These are phyloP conservation scores for Erigeron canadensis DNA, from an alignment of 129 eudicot species.

Conservation along the genomic window DNA sequence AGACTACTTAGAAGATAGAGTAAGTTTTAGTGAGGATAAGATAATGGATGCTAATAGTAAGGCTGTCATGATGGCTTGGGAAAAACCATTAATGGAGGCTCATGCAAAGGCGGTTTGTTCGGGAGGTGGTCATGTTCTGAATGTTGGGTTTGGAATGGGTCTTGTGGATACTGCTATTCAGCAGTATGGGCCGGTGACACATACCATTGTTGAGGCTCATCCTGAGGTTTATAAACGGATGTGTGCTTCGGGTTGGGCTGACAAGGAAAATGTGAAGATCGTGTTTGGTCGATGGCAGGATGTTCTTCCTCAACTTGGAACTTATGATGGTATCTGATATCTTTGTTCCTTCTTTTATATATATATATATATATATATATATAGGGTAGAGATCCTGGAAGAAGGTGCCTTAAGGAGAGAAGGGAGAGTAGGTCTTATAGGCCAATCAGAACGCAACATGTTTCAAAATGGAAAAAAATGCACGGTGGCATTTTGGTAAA, in stretches of 20 bases:
- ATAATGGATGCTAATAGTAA: slow-evolving; percentile 89
- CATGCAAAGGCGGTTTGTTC: slow-evolving; percentile 94
- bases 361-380: too few species aligned
- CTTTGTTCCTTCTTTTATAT: not conserved
- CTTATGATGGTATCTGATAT: slow-evolving; percentile 65
- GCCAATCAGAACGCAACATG: too few species aligned
- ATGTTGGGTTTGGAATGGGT: slow-evolving; percentile 98
- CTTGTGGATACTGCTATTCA: slow-evolving; percentile 93
- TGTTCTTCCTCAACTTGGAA: slow-evolving; percentile 72
- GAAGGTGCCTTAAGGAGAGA: too few species aligned
- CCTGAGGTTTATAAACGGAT: slow-evolving; percentile 82
- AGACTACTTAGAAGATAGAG: slow-evolving; percentile 83
- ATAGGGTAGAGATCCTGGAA: too few species aligned
- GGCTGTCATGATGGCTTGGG: slow-evolving; percentile 99
- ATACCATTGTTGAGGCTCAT: slow-evolving; percentile 95
- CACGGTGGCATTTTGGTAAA: too few species aligned
- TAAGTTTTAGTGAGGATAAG: slow-evolving; percentile 92
- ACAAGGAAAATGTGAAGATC: slow-evolving; percentile 79
- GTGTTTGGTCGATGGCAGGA: slow-evolving; percentile 96
- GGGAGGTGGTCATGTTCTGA: slow-evolving; percentile 69
- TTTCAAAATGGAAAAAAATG: too few species aligned
- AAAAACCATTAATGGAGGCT: slow-evolving; percentile 94
- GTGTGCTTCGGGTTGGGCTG: slow-evolving; percentile 79
- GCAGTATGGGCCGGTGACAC: slow-evolving; percentile 59
- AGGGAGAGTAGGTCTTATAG: too few species aligned